A percentile compares a stretch with the other conserved stretches of the same genome.
phyloP scores from a whole-genome alignment of 2,329 filamentous ascomycete species.

The Claviceps paspali region DNA sequence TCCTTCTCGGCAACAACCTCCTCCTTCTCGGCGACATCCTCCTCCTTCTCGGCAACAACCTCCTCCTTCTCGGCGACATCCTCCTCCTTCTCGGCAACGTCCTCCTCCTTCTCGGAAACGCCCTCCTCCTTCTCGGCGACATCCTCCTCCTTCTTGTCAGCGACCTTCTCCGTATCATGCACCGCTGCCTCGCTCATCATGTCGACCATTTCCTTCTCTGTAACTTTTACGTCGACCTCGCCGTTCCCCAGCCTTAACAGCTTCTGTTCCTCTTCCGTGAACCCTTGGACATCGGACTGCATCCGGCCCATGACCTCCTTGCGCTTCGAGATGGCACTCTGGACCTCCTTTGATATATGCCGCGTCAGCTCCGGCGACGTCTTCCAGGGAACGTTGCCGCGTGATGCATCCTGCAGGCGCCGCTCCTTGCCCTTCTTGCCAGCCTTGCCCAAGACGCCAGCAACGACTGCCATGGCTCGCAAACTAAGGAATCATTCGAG shows the following conservation, averaged over 20 bases:
- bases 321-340: slow-evolving; percentile 16
- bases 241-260: slow-evolving; percentile 15
- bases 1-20: too few relatives aligned
- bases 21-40: too few relatives aligned
- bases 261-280: slow-evolving; percentile 23
- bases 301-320: slow-evolving; percentile 22
- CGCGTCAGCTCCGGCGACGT: slow-evolving; percentile 28
- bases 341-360: slow-evolving; percentile 22
- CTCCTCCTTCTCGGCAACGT: too few relatives aligned
- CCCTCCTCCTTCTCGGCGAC: too few relatives aligned
- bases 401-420: slow-evolving; percentile 45
- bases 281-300: slow-evolving; percentile 20
- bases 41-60: too few relatives aligned
- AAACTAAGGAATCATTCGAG: slow-evolving; percentile 37
- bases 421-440: slow-evolving; percentile 61
- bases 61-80: too few relatives aligned
- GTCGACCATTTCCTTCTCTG: slow-evolving; percentile 22
- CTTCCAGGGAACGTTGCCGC: slow-evolving; percentile 49
- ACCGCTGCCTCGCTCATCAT: slow-evolving; percentile 13
- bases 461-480: slow-evolving; percentile 66
- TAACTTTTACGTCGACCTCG: slow-evolving; percentile 14
- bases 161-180: not conserved
- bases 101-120: too few relatives aligned
- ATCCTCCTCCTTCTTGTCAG: not conserved
- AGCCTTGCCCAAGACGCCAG: slow-evolving; percentile 70